Conservation (phyloP, 1,284 basidiomycete genomes). For the Anthracocystis panici-leucophaei region DNA sequence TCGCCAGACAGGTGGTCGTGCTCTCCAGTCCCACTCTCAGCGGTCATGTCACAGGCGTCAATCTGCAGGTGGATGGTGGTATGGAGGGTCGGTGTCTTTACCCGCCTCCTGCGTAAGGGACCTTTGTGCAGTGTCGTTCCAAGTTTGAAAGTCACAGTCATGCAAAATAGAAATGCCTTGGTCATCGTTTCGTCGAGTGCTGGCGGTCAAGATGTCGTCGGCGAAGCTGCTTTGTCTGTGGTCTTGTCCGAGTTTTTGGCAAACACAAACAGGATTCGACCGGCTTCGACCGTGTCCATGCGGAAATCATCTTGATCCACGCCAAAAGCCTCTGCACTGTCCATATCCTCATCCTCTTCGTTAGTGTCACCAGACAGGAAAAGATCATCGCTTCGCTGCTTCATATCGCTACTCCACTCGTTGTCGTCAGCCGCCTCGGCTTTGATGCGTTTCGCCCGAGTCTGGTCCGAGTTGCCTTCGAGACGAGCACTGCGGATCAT, state of each 20-base stretch:
- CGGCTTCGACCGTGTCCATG: slow-evolving; percentile 32
- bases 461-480: not conserved
- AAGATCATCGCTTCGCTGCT: slow-evolving; percentile 32
- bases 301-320: slow-evolving; percentile 12
- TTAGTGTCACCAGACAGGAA: slow-evolving; percentile 19
- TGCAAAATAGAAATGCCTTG: not conserved
- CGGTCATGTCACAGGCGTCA: slow-evolving; percentile 79
- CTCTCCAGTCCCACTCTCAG: slow-evolving; percentile 77
- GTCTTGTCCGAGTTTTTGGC: slow-evolving; percentile 41
- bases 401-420: slow-evolving; percentile 37
- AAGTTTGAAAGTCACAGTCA: not conserved
- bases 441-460: slow-evolving; percentile 6
- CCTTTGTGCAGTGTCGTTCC: not conserved
- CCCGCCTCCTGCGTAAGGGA: slow-evolving; percentile 28
- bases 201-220: slow-evolving; percentile 8
- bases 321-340: slow-evolving; percentile 1
- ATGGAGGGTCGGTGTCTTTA: slow-evolving; percentile 76
- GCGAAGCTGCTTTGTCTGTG: slow-evolving; percentile 10
- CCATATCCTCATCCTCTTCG: slow-evolving; percentile 7
- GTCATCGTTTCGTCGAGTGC: slow-evolving; percentile 9
- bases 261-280: slow-evolving; percentile 52
- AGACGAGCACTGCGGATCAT: slow-evolving; percentile 17
- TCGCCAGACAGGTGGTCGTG: slow-evolving; percentile 78
- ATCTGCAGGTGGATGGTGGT: slow-evolving; percentile 79
- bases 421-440: slow-evolving; percentile 24